Conservation (phyloP, 495 filamentous ascomycete species). For the Talaromyces adpressus region DNA sequence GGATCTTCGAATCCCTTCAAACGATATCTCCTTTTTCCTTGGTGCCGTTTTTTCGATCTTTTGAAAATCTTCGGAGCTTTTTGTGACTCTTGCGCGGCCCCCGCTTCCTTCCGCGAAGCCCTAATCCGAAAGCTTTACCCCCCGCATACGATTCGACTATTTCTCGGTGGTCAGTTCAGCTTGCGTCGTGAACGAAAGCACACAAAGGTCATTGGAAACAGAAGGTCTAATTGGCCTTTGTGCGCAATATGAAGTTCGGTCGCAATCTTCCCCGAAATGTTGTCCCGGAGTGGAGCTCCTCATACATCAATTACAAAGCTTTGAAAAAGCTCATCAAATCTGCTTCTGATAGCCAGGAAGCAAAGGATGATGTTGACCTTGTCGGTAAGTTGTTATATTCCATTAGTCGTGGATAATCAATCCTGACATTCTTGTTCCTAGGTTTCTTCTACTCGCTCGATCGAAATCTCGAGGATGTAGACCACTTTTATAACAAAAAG, state of each 20-base stretch:
- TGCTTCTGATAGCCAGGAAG: slow-evolving; percentile 52
- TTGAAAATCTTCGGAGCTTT: neutral
- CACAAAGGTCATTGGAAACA: neutral
- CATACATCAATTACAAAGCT: slow-evolving; percentile 94
- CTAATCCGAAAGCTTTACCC: neutral
- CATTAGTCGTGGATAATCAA: slow-evolving; percentile 1
- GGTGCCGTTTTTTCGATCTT: neutral
- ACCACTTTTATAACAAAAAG: slow-evolving; percentile 93
- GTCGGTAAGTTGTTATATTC: slow-evolving; percentile 45
- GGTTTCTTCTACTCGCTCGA: slow-evolving; percentile 94
- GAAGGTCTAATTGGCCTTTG: neutral
- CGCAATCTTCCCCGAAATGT: slow-evolving; percentile 83
- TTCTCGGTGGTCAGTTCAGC: neutral
- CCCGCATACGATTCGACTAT: neutral
- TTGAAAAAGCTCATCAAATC: slow-evolving; percentile 92
- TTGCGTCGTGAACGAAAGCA: neutral
- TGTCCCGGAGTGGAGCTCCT: slow-evolving; percentile 90
- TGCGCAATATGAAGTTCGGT: slow-evolving; percentile 69
- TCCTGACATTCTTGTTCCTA: slow-evolving; percentile 28
- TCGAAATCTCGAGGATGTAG: slow-evolving; percentile 92
- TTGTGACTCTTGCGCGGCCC: neutral
- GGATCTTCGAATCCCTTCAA: neutral
- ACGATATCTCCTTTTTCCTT: neutral
- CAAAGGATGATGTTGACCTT: slow-evolving; percentile 70
- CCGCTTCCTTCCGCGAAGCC: neutral